Evolutionary conservation across 352 stramenopile species (phyloP), one percentile per base, ranked within the genome.

Genomic region (Sclerospora graminicola): DNA sequence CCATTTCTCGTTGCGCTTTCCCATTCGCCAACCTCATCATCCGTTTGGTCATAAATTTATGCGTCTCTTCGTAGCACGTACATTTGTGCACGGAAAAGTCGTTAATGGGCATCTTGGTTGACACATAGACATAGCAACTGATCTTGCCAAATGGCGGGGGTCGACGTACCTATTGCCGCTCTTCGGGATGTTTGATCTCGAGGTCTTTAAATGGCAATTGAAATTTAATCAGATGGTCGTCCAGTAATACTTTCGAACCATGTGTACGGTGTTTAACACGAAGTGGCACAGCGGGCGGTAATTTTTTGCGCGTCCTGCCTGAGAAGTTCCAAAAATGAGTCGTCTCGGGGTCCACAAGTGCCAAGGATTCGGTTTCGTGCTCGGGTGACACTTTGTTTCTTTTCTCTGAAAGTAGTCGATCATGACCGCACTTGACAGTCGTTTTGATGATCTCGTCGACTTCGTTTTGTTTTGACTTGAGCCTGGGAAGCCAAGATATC

Each of bases 71-170:
- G 36, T 55, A 80, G 49, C 78, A 90, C 43, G 81, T 72, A 57
- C 78, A 90, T 30, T 86, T 86, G 52, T 84, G 77, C 38, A 85
- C 69, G 2, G 69, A 64, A 26, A 83, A 49, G 39, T 76, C 66
- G 0, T 64, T 68, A 13, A 64, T 44, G 5, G 75, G 72, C 35
- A 78, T 59, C 16, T 57, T 75, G 11, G 63, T 77, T n/a, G 68
- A 77, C n/a, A 88, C 53, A 44, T 86, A 82, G 27, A 90, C 72
- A 32, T 73, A 86, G 49, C 83, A 82, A 51, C 35, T 61, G 42
- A 84, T 85, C 41, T 70, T 78, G 5, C 67, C 63, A 35, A 79
- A 90, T 13, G 61, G 63, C 5, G 73, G 73, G 10, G 78, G 78
- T 1, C 70, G 57, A 8, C 69, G 65, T 45, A 65, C 57, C 11